Evolutionary conservation across 2,329 filamentous ascomycete species (phyloP), one percentile per base, ranked within the genome.

Genomic region (Aspergillus hortae): DNA sequence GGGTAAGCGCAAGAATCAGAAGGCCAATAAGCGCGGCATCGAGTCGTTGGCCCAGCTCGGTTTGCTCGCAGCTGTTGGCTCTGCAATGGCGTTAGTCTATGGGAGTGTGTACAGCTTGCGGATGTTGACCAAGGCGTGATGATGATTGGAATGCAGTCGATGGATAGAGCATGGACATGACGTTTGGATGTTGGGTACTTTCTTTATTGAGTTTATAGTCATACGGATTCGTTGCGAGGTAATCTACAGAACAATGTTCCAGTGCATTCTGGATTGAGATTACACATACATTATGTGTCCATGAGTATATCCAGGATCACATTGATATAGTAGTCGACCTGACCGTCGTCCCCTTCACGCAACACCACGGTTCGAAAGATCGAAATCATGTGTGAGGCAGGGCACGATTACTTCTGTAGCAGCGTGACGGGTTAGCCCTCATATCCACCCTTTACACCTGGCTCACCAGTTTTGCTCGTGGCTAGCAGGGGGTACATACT

Each of bases 401-500:
- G 25, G 43, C 9, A 40, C 17, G 17, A 48, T 58, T 55, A 67
- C 52, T 67, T 67, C 65, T 67, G 53, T 44, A 47, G 21, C 27
- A 38, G 21, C 41, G 54, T n/a, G 4, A 17, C 30, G 32, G 19
- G 49, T 59, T 44, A 57, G 56, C 35, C 42, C 40, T 51, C 43
- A 49, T 33, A 53, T 57, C 54, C 49, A 46, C 48, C 36, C 50
- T 53, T 52, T 46, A 53, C 50, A 15, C 35, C 42, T 14, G 2
- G 4, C 35, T 41, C 7, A 25, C 27, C 55, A 55, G 19, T 17
- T 42, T 23, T 23, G 4, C 54, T 49, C 58, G 48, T 43, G 48
- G 46, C n/a, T 6, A 21, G 23, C 33, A 36, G 40, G 27, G n/a
- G 38, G 54, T 51, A 67, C 69, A 59, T 71, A 72, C 69, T 63